phyloP scores from a whole-genome alignment of 2,329 filamentous ascomycete genomes.

The Mycosphaerella sp. region DNA sequence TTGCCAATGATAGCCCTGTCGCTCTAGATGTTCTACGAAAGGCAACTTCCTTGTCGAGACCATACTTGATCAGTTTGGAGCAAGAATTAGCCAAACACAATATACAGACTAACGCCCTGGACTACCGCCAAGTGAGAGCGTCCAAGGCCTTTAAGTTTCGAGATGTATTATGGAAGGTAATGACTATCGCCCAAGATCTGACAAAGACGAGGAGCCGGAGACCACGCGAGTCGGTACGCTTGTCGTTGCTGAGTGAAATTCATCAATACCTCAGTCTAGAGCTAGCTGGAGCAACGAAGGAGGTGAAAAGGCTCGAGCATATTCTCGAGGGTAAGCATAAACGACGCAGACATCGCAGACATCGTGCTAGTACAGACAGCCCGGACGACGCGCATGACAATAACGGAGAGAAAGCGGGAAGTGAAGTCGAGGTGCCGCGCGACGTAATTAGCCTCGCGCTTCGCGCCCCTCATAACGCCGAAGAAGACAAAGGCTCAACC shows the following conservation, averaged over 20 bases:
- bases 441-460: background rate
- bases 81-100: constrained; percentile 1
- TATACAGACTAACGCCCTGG: background rate
- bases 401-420: background rate
- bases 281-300: constrained; percentile 1
- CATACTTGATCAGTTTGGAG: constrained; percentile 2
- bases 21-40: constrained; percentile 5
- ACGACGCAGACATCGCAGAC: constrained; percentile 1
- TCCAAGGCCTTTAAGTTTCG: background rate
- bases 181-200: background rate
- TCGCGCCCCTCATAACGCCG: background rate
- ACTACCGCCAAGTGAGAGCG: background rate
- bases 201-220: background rate
- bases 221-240: background rate
- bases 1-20: constrained; percentile 1
- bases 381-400: background rate
- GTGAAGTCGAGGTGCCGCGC: background rate
- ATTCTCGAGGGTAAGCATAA: constrained; percentile 4
- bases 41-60: constrained; percentile 1
- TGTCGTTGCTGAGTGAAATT: constrained; percentile 9
- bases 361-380: background rate
- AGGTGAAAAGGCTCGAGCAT: constrained; percentile 13
- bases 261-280: constrained; percentile 1
- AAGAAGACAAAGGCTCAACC: background rate
- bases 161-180: background rate